Base-by-base conservation (phyloP, 1,284 basidiomycete genomes). In the Spongiforma sp. region DNA sequence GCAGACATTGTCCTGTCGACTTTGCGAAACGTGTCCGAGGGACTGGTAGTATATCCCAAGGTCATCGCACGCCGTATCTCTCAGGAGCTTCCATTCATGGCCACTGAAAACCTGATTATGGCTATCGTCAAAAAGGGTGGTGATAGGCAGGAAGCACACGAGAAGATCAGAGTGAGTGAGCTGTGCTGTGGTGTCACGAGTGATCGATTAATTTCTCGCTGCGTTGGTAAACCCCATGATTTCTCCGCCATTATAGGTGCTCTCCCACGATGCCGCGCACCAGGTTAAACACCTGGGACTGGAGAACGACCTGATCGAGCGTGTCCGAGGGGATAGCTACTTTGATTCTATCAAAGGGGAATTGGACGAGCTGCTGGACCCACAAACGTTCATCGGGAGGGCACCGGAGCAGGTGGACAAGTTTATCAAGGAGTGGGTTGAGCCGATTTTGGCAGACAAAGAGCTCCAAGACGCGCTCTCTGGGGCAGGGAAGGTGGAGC, bases 21-120 rank as follows among this genome's bases (percentile, higher is more conserved):
- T 11, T 84, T 99, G 34, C 96, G 98, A 79, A 99, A 99, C 79
- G 92, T 99, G 74, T 93, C 92, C 12, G 98, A 99, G 80, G 98
- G 97, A 2, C 86, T 99, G 28, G 96, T 99, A 34, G 97, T 99
- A 63, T 99, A 99, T 80, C 97, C 97, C 21, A 91, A 90, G 74
- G 97, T 99, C 69, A 99, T 99, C 72, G 91, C 85, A 8, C 89
- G 96, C 53, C 89, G 95, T 50, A 97, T 99, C 77, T 80, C 89
- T 26, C 94, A 98, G 78, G 98, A 99, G 80, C 85, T 99, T 39
- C 98, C 98, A 3, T 99, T 99, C 86, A 99, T 99, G 98, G 94
- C 94, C 5, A 96, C 96, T 5, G 96, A 98, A 80, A 99, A 99
- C 80, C 87, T 99, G 79, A 99, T 99, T 83, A 99, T 99, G 98